These are phyloP conservation scores for Cystofilobasidium ferigula DNA, from an alignment of 768 basidiomycete species.

Conservation along the genomic window DNA sequence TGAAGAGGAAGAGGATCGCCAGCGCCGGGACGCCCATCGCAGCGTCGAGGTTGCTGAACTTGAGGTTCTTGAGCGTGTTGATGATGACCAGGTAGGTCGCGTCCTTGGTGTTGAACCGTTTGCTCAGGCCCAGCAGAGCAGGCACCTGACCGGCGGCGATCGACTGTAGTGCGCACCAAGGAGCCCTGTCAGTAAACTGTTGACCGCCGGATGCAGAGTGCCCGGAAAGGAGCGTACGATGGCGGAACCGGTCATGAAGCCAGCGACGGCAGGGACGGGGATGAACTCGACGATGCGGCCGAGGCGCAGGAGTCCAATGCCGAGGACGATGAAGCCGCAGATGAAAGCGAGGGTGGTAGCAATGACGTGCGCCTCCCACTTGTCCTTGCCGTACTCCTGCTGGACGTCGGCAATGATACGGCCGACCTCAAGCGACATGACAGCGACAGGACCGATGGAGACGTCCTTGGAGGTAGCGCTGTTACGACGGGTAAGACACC, in stretches of 20 bases:
- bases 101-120: conserved; percentile 45
- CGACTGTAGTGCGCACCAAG: no score
- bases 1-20: conserved; percentile 39
- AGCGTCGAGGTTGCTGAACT: conserved; percentile 61
- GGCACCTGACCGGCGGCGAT: conserved; percentile 83
- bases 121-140: conserved; percentile 65
- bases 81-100: conserved; percentile 22
- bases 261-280: conserved; percentile 44
- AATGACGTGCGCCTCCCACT: conserved; percentile 59
- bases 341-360: conserved; percentile 75
- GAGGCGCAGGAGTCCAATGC: conserved; percentile 72
- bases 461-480: conserved; percentile 95
- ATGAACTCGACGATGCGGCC: conserved; percentile 97
- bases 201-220: no score
- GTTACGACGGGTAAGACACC: no score
- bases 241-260: conserved; percentile 92
- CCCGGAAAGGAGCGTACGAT: no score
- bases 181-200: conserved; percentile 29
- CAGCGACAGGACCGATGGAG: conserved; percentile 97
- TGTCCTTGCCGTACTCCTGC: conserved; percentile 31
- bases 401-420: conserved; percentile 65
- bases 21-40: conserved; percentile 79
- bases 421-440: conserved; percentile 81
- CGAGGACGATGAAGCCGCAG: conserved; percentile 64
- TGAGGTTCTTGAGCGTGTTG: conserved; percentile 77